Conservation (phyloP, 169 alveolate genomes). For the Babesia bovis region DNA sequence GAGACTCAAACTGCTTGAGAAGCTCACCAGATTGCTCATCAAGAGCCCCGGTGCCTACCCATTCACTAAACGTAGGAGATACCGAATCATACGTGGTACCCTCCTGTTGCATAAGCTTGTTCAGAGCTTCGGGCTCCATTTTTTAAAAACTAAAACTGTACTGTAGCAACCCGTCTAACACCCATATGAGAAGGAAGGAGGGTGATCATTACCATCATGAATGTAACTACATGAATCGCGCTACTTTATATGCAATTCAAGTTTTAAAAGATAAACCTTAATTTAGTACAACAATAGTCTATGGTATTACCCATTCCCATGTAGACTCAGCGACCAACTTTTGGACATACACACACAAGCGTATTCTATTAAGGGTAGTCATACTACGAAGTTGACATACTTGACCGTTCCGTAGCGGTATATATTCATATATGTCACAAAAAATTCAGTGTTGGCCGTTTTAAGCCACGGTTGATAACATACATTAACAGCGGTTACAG, state of each 20-base stretch:
- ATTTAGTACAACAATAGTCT: too few species aligned
- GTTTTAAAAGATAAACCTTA: background rate
- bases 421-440: background rate
- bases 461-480: too few species aligned
- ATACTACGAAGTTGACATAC: too few species aligned
- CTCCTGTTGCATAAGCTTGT: constrained; percentile 54
- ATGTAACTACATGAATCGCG: background rate
- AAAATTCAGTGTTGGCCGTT: background rate
- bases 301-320: too few species aligned
- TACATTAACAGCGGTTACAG: too few species aligned
- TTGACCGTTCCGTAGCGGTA: too few species aligned
- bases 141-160: background rate
- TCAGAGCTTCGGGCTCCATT: constrained; percentile 63
- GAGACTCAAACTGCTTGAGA: constrained; percentile 28
- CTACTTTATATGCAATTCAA: background rate
- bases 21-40: constrained; percentile 54
- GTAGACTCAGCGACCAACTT: too few species aligned
- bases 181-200: background rate
- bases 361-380: too few species aligned
- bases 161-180: background rate
- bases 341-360: too few species aligned
- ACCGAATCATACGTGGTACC: constrained; percentile 53
- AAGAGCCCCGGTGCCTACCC: constrained; percentile 60
- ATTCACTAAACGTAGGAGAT: constrained; percentile 41
- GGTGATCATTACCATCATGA: background rate